phyloP scores from a whole-genome alignment of 371 early-diverging fungal genomes.

The Mucor velutinosus region DNA sequence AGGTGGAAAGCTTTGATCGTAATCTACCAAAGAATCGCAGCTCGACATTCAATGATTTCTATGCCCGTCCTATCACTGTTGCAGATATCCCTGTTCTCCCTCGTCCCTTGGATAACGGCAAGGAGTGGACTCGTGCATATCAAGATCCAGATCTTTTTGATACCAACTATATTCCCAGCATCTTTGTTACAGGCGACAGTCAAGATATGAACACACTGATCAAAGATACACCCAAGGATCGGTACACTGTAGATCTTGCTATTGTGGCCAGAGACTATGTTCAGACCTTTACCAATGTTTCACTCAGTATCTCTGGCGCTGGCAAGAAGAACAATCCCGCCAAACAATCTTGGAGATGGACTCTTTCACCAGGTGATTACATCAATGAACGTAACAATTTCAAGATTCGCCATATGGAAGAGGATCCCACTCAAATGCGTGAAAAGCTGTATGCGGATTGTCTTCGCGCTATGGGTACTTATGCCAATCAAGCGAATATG shows the following conservation, averaged over 20 bases:
- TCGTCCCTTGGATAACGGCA: slow-evolving; percentile 43
- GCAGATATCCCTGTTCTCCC: slow-evolving; percentile 52
- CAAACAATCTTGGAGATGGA: slow-evolving; percentile 59
- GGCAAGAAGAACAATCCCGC: slow-evolving; percentile 58
- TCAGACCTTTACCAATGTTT: slow-evolving; percentile 41
- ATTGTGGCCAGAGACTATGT: slow-evolving; percentile 52
- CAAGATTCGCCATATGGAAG: slow-evolving; percentile 61
- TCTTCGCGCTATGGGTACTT: slow-evolving; percentile 54
- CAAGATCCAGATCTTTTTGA: slow-evolving; percentile 42
- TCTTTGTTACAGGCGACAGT: slow-evolving; percentile 33
- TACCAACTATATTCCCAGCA: slow-evolving; percentile 36
- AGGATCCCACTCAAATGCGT: slow-evolving; percentile 65
- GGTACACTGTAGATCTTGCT: slow-evolving; percentile 39
- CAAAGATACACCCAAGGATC: slow-evolving; percentile 28
- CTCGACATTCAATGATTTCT: slow-evolving; percentile 52
- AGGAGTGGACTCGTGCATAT: slow-evolving; percentile 44
- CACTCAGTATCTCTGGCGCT: slow-evolving; percentile 56
- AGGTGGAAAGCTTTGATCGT: slow-evolving; percentile 48
- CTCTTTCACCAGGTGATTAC: slow-evolving; percentile 30
- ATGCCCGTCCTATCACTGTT: slow-evolving; percentile 51
- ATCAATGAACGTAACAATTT: slow-evolving; percentile 51
- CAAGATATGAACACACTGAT: slow-evolving; percentile 35
- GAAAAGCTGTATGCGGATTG: slow-evolving; percentile 62
- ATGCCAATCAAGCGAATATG: slow-evolving; percentile 56
- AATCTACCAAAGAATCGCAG: slow-evolving; percentile 20